Percentiles rank a stretch among this genome's conserved stretches.
phyloP scores from a whole-genome alignment of 2,329 filamentous ascomycete genomes.

The Epichloe aotearoae region DNA sequence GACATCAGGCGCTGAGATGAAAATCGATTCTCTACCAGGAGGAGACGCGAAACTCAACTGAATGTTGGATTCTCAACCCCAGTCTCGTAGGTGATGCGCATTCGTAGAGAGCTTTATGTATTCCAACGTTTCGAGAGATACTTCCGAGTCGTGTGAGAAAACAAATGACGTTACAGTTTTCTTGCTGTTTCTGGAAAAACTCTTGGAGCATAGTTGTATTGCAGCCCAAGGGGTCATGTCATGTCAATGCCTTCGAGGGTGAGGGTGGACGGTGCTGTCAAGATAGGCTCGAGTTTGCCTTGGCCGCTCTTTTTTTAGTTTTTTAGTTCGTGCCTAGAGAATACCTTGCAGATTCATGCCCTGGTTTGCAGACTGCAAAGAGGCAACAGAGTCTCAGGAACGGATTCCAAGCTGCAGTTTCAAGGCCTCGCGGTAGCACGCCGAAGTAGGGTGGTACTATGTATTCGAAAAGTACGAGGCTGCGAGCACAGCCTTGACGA shows the following conservation, averaged over 20 bases:
- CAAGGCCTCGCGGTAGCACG: constrained; percentile 6
- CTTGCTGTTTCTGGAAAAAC: neutral
- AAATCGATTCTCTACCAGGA: neutral
- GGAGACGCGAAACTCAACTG: neutral
- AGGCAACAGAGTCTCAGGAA: neutral
- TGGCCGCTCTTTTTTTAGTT: neutral
- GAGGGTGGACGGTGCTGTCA: constrained; percentile 1
- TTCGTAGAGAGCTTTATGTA: neutral
- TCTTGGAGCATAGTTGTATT: neutral
- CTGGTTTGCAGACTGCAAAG: neutral
- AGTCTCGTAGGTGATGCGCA: neutral
- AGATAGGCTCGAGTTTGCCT: constrained; percentile 8
- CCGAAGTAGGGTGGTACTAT: constrained; percentile 7
- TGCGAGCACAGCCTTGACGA: constrained; percentile 24
- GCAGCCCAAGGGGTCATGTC: neutral
- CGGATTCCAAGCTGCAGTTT: neutral
- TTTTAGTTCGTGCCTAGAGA: neutral
- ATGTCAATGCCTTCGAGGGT: neutral
- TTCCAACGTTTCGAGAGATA: neutral
- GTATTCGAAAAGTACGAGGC: constrained; percentile 14
- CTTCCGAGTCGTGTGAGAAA: neutral
- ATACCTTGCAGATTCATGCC: neutral
- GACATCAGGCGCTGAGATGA: neutral
- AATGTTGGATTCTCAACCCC: neutral
- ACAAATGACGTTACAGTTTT: neutral